These are phyloP conservation scores for Oehlia diaphana DNA, from an alignment of 192 early-diverging fungal genomes.

Conservation along the genomic window DNA sequence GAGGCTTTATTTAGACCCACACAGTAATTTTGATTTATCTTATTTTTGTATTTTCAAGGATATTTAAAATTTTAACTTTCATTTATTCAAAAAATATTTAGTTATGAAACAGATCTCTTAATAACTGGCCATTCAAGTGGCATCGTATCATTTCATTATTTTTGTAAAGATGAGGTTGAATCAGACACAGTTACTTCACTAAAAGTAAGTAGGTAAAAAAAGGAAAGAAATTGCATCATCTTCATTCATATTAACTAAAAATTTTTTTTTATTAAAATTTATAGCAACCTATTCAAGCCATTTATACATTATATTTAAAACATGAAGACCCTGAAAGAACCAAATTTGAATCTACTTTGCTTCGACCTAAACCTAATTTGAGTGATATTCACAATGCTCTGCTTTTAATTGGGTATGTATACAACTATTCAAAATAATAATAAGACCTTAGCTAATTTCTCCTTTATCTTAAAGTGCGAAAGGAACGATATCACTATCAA, in stretches of 20 bases:
- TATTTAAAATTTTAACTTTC: neutral
- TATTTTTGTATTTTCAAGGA: neutral
- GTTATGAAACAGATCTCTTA: slow-evolving; percentile 2
- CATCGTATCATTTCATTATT: neutral
- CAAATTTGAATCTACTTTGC: neutral
- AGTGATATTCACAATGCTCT: slow-evolving; percentile 8
- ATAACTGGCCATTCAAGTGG: neutral
- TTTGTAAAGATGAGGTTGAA: neutral
- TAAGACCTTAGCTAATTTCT: no score
- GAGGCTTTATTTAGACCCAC: neutral
- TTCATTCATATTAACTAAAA: neutral
- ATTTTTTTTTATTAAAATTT: neutral
- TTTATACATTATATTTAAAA: slow-evolving; percentile 17
- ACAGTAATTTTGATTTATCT: neutral
- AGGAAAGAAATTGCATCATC: no score
- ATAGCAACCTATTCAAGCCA: slow-evolving; percentile 17
- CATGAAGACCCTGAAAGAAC: neutral
- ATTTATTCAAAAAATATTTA: neutral
- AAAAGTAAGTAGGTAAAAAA: neutral
- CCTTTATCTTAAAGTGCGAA: neutral
- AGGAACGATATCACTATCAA: slow-evolving; percentile 3
- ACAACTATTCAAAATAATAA: no score
- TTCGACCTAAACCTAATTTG: neutral
- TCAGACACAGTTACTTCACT: neutral
- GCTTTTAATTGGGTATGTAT: slow-evolving; percentile 24